Percentiles rank a stretch among this genome's conserved stretches.
phyloP scores from a whole-genome alignment of 176 grass and related monocot species.

The Oryza brachyantha region DNA sequence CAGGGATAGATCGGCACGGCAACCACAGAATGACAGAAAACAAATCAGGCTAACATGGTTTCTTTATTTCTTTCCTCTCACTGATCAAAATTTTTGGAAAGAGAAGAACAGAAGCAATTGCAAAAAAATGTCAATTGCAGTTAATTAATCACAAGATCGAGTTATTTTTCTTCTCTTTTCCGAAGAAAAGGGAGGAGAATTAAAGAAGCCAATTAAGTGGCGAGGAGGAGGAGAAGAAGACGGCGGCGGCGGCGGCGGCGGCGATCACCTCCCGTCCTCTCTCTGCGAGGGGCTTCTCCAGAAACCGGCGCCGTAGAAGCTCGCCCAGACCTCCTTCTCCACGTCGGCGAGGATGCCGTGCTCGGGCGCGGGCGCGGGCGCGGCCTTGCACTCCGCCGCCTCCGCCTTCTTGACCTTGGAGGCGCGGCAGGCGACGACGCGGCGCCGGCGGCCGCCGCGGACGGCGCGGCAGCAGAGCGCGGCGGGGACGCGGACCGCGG shows the following conservation, averaged over 20 bases:
- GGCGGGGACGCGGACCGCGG: slow-evolving; percentile 56
- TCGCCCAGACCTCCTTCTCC: slow-evolving; percentile 61
- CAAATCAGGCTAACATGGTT: too few relatives aligned
- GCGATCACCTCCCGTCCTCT: slow-evolving; percentile 30
- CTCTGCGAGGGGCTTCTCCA: slow-evolving; percentile 77
- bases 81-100: not conserved
- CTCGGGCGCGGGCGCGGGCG: not conserved
- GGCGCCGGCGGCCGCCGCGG: not conserved
- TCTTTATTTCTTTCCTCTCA: slow-evolving; percentile 21
- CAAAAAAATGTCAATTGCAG: not conserved
- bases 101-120: slow-evolving; percentile 2
- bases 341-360: slow-evolving; percentile 20
- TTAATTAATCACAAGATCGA: not conserved
- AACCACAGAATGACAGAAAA: too few relatives aligned
- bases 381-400: not conserved
- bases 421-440: not conserved
- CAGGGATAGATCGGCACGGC: too few relatives aligned
- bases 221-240: not conserved
- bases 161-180: not conserved
- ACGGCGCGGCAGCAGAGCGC: slow-evolving; percentile 51
- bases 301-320: slow-evolving; percentile 77
- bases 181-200: not conserved
- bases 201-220: slow-evolving; percentile 20
- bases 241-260: not conserved
- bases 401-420: not conserved